A percentile compares a stretch with the other conserved stretches of the same genome.
Conservation (phyloP, 257 asterid genomes). For the Salvia splendens region DNA sequence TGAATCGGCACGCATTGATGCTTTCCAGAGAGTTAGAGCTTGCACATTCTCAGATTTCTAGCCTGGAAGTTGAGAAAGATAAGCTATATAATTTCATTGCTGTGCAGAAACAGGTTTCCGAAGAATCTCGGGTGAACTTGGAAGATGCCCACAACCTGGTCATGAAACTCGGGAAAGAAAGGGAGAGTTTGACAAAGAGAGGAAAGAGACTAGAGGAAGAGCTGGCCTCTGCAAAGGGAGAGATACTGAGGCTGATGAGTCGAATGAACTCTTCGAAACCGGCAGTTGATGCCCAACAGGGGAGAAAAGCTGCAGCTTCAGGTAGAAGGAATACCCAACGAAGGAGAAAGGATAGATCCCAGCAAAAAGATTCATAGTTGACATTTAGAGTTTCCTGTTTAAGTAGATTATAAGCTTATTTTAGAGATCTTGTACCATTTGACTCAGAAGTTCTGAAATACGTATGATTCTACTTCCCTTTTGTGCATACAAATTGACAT, state of each 20-base stretch:
- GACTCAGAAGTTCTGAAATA: no score
- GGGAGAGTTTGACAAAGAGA: slow-evolving; percentile 55
- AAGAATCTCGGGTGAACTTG: slow-evolving; percentile 55
- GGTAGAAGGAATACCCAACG: no score
- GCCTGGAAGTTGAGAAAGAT: slow-evolving; percentile 55
- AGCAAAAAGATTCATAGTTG: slow-evolving; percentile 42
- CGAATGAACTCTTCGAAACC: slow-evolving; percentile 42
- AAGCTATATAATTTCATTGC: slow-evolving; percentile 45
- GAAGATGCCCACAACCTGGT: slow-evolving; percentile 71
- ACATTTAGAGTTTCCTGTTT: no score
- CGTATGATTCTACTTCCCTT: no score
- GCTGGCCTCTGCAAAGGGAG: slow-evolving; percentile 80
- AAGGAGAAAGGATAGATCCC: not conserved
- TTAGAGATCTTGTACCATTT: no score
- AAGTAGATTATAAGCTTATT: no score
- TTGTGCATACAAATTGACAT: no score
- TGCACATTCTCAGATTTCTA: slow-evolving; percentile 50
- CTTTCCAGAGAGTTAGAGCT: slow-evolving; percentile 55
- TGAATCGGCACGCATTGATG: slow-evolving; percentile 47
- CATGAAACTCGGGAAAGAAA: slow-evolving; percentile 68
- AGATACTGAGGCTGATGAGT: slow-evolving; percentile 59
- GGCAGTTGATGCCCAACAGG: slow-evolving; percentile 38
- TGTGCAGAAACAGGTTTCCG: slow-evolving; percentile 49
- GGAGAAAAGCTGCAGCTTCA: slow-evolving; percentile 32
- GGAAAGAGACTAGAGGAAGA: slow-evolving; percentile 64